Evolutionary conservation across 2,329 filamentous ascomycete species (phyloP).

Genomic region (Falciphora oryzae): DNA sequence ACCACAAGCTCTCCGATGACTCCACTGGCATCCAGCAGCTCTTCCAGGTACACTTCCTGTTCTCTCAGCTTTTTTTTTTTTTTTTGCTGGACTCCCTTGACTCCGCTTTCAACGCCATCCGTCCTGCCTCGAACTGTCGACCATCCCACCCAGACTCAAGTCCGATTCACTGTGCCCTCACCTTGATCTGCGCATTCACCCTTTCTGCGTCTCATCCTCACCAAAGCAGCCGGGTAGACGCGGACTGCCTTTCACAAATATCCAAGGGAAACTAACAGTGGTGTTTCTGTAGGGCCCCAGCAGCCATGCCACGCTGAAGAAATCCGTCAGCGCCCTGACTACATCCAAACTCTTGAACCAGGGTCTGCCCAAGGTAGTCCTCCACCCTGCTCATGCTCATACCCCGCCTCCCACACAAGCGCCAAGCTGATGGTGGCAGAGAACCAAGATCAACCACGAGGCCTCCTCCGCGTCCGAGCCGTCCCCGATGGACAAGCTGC

Average conservation of each 20-base stretch:
- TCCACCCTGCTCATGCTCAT: conserved; percentile 7
- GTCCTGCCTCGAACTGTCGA: not conserved
- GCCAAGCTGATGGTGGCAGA: conserved; percentile 30
- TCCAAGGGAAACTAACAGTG: not conserved
- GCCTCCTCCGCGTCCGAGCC: conserved; percentile 27
- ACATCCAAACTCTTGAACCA: conserved; percentile 53
- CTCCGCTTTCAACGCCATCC: not conserved
- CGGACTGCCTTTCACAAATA: not conserved
- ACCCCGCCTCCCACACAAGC: not conserved
- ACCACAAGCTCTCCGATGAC: conserved; percentile 32
- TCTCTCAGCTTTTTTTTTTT: not conserved
- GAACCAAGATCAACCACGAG: conserved; percentile 44
- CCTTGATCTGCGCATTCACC: not conserved
- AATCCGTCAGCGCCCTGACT: conserved; percentile 40
- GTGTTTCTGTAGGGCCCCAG: not conserved
- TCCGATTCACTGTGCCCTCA: not conserved
- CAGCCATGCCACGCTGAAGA: conserved; percentile 28
- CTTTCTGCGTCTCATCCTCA: not conserved
- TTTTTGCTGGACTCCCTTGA: not conserved
- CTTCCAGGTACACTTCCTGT: conserved; percentile 23
- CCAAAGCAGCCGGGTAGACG: not conserved
- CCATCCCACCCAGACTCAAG: not conserved
- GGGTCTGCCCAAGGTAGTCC: conserved; percentile 44
- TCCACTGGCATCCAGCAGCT: conserved; percentile 14
- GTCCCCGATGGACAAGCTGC: conserved; percentile 63